Conservation (phyloP, 2,329 filamentous ascomycete species). For the Colletotrichum australisinense region DNA sequence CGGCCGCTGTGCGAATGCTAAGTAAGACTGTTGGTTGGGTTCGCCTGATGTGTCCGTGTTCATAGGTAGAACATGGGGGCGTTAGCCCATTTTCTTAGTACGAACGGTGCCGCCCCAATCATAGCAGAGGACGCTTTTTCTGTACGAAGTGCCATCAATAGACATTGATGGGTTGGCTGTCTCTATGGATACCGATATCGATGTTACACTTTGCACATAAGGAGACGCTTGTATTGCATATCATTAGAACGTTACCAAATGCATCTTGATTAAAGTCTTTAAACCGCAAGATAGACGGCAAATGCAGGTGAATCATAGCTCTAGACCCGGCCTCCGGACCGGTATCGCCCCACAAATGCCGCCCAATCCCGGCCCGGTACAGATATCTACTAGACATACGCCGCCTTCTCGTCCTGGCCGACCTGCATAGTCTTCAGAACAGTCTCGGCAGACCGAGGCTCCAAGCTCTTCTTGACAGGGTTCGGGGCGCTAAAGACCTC, state of each 20-base stretch:
- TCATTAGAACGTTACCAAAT: not conserved
- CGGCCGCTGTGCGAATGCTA: not conserved
- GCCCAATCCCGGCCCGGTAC: slow-evolving; percentile 19
- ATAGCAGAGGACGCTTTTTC: not conserved
- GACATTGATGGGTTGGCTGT: not conserved
- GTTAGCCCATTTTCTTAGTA: slow-evolving; percentile 1
- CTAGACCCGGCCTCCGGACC: not conserved
- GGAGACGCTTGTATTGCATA: not conserved
- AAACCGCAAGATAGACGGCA: not conserved
- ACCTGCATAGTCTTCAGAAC: slow-evolving; percentile 45
- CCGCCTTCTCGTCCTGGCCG: slow-evolving; percentile 43
- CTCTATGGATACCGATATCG: not conserved
- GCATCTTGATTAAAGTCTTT: not conserved
- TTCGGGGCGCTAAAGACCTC: slow-evolving; percentile 60
- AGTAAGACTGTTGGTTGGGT: not conserved
- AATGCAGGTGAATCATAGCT: not conserved
- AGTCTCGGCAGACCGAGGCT: slow-evolving; percentile 54
- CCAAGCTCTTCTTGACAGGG: slow-evolving; percentile 55
- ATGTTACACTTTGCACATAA: not conserved
- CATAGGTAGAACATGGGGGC: not conserved
- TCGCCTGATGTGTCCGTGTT: not conserved
- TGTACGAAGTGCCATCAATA: not conserved
- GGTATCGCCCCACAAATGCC: slow-evolving; percentile 8
- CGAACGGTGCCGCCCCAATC: slow-evolving; percentile 22
- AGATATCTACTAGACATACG: slow-evolving; percentile 41